These are phyloP conservation scores for Colletotrichum sp. DNA, from an alignment of 2,329 filamentous ascomycete genomes.

Conservation along the genomic window DNA sequence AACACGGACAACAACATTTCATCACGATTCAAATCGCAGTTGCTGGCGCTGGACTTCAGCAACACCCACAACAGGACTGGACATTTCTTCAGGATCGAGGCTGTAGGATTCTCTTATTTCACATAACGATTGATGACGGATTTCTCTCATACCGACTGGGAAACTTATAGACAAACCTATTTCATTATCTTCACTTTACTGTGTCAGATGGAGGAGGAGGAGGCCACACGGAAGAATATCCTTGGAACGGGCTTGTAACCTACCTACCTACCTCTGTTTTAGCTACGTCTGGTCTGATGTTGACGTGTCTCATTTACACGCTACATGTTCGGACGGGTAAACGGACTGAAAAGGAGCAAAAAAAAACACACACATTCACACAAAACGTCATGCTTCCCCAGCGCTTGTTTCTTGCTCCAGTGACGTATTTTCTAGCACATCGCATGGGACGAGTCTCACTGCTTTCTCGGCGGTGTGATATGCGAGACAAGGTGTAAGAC, in stretches of 20 bases:
- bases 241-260: background rate
- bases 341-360: background rate
- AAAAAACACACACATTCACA: background rate
- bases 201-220: background rate
- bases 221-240: background rate
- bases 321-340: background rate
- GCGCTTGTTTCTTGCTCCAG: background rate
- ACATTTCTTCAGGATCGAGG: background rate
- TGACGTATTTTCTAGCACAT: background rate
- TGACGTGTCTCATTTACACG: background rate
- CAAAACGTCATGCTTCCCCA: background rate
- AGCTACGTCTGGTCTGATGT: background rate
- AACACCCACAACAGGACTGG: constrained; percentile 4
- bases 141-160: background rate
- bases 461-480: background rate
- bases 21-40: background rate
- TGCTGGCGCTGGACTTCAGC: constrained; percentile 8
- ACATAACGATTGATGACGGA: background rate
- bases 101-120: constrained; percentile 5
- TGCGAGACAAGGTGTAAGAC: background rate
- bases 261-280: background rate
- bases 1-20: background rate
- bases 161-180: background rate
- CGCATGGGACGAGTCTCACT: background rate
- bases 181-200: background rate